Conservation (phyloP, 345 rosid genomes). For the Noccaea bulbosa region DNA sequence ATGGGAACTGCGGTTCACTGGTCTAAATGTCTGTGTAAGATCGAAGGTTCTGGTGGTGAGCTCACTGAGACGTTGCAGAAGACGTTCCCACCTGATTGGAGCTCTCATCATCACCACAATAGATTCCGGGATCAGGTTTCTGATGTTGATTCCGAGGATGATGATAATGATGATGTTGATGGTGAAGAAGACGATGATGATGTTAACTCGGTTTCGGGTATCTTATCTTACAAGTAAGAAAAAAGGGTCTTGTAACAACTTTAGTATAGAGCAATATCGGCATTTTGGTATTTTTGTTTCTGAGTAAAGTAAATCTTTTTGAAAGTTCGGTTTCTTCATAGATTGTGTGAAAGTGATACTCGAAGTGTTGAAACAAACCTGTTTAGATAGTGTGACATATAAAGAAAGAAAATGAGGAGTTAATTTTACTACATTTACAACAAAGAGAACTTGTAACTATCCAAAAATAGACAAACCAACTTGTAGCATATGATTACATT, state of each 20-base stretch:
- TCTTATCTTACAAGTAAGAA: slow-evolving; percentile 39
- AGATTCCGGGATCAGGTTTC: slow-evolving; percentile 39
- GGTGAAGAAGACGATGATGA: slow-evolving; percentile 37
- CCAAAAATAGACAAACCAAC: no score
- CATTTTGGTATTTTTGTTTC: slow-evolving; percentile 20
- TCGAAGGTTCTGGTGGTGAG: slow-evolving; percentile 88
- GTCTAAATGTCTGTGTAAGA: slow-evolving; percentile 81
- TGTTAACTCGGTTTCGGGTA: slow-evolving; percentile 32
- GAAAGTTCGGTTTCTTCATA: background rate
- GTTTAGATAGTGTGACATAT: no score
- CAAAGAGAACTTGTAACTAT: no score
- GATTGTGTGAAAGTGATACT: background rate
- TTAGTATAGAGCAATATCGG: slow-evolving; percentile 12
- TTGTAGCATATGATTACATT: no score
- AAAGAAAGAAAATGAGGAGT: no score
- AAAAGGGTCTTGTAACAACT: slow-evolving; percentile 23
- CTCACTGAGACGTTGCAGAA: slow-evolving; percentile 91
- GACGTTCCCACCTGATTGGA: slow-evolving; percentile 96
- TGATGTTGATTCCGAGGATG: slow-evolving; percentile 47
- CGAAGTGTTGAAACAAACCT: no score
- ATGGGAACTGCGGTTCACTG: slow-evolving; percentile 97
- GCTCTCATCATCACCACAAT: slow-evolving; percentile 44
- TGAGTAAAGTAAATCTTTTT: background rate
- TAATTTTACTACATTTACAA: no score
- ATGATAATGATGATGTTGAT: slow-evolving; percentile 34